A percentile compares a stretch with the other conserved stretches of the same genome.
These are phyloP conservation scores for Eucalyptus tenuipes DNA, from an alignment of 345 rosid species.

Conservation along the genomic window DNA sequence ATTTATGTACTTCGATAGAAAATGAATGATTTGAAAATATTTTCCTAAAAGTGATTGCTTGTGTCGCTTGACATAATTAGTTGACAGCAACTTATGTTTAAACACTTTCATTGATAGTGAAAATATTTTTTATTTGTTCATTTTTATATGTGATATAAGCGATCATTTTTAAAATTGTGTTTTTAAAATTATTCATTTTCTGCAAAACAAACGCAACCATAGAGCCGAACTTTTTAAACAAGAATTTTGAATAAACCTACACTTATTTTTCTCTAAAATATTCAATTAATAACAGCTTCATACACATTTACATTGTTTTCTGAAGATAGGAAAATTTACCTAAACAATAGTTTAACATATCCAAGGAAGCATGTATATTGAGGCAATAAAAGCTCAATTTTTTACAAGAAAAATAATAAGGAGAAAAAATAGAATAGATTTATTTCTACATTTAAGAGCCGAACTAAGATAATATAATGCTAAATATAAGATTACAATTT, in stretches of 20 bases:
- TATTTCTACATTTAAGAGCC: background rate
- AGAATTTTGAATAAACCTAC: background rate
- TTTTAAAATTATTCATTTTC: background rate
- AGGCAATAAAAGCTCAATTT: background rate
- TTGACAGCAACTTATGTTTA: background rate
- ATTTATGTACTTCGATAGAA: background rate
- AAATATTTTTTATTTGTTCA: background rate
- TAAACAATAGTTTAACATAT: background rate
- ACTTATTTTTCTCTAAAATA: background rate
- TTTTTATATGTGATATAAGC: background rate
- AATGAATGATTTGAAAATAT: background rate
- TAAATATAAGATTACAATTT: background rate
- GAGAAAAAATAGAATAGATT: background rate
- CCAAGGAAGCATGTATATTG: background rate
- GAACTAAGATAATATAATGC: background rate
- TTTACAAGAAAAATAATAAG: background rate
- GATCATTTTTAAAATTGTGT: fast-evolving
- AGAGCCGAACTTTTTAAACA: fast-evolving
- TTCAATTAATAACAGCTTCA: background rate
- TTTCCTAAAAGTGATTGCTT: background rate
- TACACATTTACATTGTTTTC: background rate
- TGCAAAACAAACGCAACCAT: fast-evolving
- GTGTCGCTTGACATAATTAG: background rate
- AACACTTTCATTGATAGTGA: background rate
- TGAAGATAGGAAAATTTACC: background rate